phyloP scores from a whole-genome alignment of 1,284 basidiomycete species.

The Ceratobasidium sp. region DNA sequence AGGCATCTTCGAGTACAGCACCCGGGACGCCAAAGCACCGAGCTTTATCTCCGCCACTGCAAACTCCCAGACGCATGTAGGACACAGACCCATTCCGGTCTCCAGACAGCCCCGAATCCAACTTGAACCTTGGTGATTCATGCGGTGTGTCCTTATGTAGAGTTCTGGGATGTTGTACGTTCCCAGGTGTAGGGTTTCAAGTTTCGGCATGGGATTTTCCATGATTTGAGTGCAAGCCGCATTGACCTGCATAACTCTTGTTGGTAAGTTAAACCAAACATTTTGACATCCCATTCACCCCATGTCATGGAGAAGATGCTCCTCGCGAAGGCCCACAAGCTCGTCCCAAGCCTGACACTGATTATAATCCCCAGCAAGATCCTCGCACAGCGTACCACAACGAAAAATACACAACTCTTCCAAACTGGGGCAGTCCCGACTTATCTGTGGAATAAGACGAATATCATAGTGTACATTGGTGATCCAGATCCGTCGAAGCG shows the following conservation, averaged over 20 bases:
- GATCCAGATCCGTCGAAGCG: slow-evolving; percentile 12
- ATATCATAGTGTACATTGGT: slow-evolving; percentile 1
- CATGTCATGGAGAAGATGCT: not conserved
- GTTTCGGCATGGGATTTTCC: not conserved
- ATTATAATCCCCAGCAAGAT: not conserved
- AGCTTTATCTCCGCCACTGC: not conserved
- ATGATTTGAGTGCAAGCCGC: not conserved
- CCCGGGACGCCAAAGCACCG: not conserved
- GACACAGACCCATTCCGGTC: not conserved
- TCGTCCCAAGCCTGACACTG: not conserved
- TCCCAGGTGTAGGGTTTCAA: not conserved
- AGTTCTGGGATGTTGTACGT: not conserved
- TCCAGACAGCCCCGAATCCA: too few species aligned
- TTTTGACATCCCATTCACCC: too few species aligned
- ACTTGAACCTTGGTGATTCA: not conserved
- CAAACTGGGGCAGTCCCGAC: not conserved
- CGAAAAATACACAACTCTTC: not conserved
- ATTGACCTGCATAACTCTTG: not conserved
- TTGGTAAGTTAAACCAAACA: not conserved
- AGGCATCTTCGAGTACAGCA: not conserved
- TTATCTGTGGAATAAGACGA: not conserved
- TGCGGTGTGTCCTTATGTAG: not conserved
- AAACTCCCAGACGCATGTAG: not conserved
- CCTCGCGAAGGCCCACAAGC: not conserved
- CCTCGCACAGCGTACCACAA: not conserved